These are phyloP conservation scores for Hysterium pulicare DNA, from an alignment of 2,329 filamentous ascomycete species.

Conservation along the genomic window DNA sequence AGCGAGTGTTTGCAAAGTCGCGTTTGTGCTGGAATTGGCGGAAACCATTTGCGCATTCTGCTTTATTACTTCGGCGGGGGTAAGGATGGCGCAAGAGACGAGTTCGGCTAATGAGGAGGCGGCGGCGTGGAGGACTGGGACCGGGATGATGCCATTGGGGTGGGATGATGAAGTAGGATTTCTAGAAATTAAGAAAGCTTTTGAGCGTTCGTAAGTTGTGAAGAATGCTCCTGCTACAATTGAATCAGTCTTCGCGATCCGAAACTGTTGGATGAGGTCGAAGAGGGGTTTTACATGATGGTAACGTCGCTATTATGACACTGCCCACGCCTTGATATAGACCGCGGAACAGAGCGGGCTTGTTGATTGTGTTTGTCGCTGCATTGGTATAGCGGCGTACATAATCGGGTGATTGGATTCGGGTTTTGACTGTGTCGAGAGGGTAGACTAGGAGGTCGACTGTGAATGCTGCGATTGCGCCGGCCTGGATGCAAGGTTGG, in stretches of 20 bases:
- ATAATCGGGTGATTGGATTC: constrained; percentile 77
- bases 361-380: constrained; percentile 52
- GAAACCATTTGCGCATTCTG: constrained; percentile 85
- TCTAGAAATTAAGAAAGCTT: constrained; percentile 56
- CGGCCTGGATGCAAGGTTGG: constrained; percentile 61
- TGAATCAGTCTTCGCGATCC: constrained; percentile 12
- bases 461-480: constrained; percentile 78
- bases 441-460: constrained; percentile 85
- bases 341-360: constrained; percentile 62
- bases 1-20: constrained; percentile 55
- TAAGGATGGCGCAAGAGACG: constrained; percentile 80
- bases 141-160: constrained; percentile 52
- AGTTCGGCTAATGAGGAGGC: constrained; percentile 77
- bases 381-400: constrained; percentile 61
- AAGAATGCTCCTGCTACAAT: constrained; percentile 76
- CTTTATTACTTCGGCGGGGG: constrained; percentile 86
- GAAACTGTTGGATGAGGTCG: background rate
- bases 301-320: constrained; percentile 80
- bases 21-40: constrained; percentile 36
- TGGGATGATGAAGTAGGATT: constrained; percentile 41
- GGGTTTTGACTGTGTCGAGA: constrained; percentile 84
- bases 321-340: constrained; percentile 86
- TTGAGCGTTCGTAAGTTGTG: constrained; percentile 79
- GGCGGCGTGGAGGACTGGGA: constrained; percentile 66
- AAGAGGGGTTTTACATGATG: constrained; percentile 59